Evolutionary conservation across 768 basidiomycete species (phyloP).

Genomic region (Stropharia rugosoannulata): DNA sequence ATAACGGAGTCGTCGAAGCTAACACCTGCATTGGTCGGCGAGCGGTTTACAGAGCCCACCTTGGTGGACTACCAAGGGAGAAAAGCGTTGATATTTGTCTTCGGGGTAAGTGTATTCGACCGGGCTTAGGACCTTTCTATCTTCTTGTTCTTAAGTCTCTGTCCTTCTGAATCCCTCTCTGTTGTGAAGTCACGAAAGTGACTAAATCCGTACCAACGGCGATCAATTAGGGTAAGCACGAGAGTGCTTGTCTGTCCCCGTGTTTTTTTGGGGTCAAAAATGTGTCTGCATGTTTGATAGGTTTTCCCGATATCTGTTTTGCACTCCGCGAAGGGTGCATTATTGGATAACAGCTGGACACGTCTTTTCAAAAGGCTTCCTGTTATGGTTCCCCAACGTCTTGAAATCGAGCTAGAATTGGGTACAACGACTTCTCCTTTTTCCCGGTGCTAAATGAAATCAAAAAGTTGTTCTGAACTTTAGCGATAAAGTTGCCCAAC

Average conservation of each 20-base stretch:
- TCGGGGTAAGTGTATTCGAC: conserved; percentile 42
- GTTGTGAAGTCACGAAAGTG: neutral
- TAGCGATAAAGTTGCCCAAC: too few relatives aligned
- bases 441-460: too few relatives aligned
- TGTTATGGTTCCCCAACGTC: neutral
- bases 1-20: conserved; percentile 40
- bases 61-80: conserved; percentile 53
- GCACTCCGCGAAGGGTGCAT: neutral
- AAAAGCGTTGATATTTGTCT: conserved; percentile 59
- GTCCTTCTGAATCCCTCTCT: neutral
- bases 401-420: too few relatives aligned
- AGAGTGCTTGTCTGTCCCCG: neutral
- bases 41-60: conserved; percentile 58
- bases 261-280: neutral
- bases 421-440: too few relatives aligned
- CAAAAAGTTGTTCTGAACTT: too few relatives aligned
- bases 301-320: neutral
- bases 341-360: neutral
- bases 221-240: conserved; percentile 3
- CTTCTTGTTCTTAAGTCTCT: neutral
- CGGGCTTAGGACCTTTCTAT: neutral
- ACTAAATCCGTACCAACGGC: conserved; percentile 2
- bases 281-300: neutral
- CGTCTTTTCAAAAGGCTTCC: neutral
- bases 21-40: conserved; percentile 58